Conservation (phyloP, 139 green algal genomes). For the Closterium sp. region DNA sequence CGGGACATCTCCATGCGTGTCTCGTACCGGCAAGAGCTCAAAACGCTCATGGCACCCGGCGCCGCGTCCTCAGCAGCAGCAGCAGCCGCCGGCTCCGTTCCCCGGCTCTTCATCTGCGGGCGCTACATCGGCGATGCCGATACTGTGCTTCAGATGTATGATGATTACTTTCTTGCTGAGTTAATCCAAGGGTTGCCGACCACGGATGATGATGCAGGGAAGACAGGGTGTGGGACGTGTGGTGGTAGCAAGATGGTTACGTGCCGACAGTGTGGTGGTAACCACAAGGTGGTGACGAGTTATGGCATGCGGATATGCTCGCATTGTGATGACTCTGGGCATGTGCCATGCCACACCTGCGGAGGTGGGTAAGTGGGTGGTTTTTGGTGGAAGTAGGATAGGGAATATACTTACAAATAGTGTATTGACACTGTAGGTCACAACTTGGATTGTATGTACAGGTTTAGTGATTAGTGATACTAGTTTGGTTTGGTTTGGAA, state of each 20-base stretch:
- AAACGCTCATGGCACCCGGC: slow-evolving; percentile 14
- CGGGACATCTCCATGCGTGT: slow-evolving; percentile 33
- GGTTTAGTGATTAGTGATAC: not conserved
- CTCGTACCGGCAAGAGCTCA: slow-evolving; percentile 37
- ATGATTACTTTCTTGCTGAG: not conserved
- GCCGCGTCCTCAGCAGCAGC: not conserved
- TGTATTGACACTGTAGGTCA: not conserved
- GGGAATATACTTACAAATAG: no score
- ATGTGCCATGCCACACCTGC: not conserved
- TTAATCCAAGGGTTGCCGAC: slow-evolving; percentile 20
- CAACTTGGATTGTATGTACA: not conserved
- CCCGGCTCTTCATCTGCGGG: slow-evolving; percentile 35
- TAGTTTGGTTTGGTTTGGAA: not conserved
- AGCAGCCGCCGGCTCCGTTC: slow-evolving; percentile 1
- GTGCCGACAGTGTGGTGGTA: not conserved
- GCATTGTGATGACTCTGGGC: not conserved
- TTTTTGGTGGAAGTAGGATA: no score
- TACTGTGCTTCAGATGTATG: slow-evolving; percentile 20
- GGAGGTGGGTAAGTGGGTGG: not conserved
- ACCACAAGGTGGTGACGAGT: not conserved
- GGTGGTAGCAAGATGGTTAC: not conserved
- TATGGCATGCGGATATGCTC: not conserved
- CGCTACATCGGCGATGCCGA: slow-evolving; percentile 29
- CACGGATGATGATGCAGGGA: not conserved
- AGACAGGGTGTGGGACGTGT: slow-evolving; percentile 27